These are phyloP conservation scores for Colletotrichum sp. DNA, from an alignment of 2,329 filamentous ascomycete species.

Conservation along the genomic window DNA sequence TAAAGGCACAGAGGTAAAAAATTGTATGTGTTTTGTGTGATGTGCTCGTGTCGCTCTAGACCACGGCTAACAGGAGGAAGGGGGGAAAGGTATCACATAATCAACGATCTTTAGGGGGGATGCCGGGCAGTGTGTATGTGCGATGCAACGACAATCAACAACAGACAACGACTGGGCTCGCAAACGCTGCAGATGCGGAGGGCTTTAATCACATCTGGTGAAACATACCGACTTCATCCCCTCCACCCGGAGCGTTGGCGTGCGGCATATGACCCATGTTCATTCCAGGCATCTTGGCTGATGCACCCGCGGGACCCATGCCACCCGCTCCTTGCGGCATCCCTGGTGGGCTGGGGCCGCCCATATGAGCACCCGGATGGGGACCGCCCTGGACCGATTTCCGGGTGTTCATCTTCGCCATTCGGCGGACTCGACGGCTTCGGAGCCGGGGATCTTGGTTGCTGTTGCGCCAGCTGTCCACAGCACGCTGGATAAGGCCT, in stretches of 20 bases:
- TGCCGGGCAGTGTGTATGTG: slow-evolving; percentile 24
- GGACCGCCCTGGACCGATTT: slow-evolving; percentile 70
- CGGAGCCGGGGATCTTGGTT: slow-evolving; percentile 93
- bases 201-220: slow-evolving; percentile 79
- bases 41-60: slow-evolving; percentile 21
- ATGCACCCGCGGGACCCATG: slow-evolving; percentile 62
- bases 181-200: slow-evolving; percentile 43
- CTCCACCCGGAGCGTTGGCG: slow-evolving; percentile 68
- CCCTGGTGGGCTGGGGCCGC: slow-evolving; percentile 69
- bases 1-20: slow-evolving; percentile 20
- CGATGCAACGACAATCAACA: slow-evolving; percentile 27
- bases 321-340: slow-evolving; percentile 66
- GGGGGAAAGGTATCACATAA: slow-evolving; percentile 37
- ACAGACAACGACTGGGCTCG: slow-evolving; percentile 18
- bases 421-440: slow-evolving; percentile 88
- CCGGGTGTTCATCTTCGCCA: slow-evolving; percentile 94
- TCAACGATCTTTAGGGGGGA: slow-evolving; percentile 22
- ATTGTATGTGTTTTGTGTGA: slow-evolving; percentile 16
- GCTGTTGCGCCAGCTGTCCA: slow-evolving; percentile 99
- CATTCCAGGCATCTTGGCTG: slow-evolving; percentile 70
- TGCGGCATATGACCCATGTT: slow-evolving; percentile 77
- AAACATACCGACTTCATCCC: slow-evolving; percentile 97
- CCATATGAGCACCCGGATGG: slow-evolving; percentile 67
- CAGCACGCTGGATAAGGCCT: slow-evolving; percentile 93
- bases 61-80: slow-evolving; percentile 17